Conservation (phyloP, 306 rosid species). For the Leucaena leucocephala region DNA sequence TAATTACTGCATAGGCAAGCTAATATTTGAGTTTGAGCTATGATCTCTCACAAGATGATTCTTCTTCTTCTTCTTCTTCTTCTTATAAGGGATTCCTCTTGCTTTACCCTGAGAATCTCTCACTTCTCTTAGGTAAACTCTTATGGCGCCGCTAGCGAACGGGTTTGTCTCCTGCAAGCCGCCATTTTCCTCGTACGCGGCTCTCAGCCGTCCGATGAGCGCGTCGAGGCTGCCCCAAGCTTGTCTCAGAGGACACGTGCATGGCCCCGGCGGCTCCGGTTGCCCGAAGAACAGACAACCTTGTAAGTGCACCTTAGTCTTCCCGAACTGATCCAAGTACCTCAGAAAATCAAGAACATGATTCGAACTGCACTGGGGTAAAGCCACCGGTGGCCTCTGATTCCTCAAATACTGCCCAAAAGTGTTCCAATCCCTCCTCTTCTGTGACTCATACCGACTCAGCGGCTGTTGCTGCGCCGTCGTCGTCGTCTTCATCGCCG, state of each 20-base stretch:
- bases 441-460: constrained; percentile 82
- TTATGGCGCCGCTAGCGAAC: constrained; percentile 71
- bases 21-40: constrained; percentile 25
- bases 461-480: constrained; percentile 37
- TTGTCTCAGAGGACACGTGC: constrained; percentile 85
- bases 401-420: constrained; percentile 89
- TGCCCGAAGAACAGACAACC: constrained; percentile 79
- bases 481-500: background rate
- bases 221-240: constrained; percentile 95
- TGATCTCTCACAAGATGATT: constrained; percentile 32
- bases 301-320: constrained; percentile 75
- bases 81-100: constrained; percentile 87
- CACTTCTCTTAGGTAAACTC: constrained; percentile 75
- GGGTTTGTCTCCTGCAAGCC: constrained; percentile 87
- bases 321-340: constrained; percentile 82
- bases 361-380: constrained; percentile 73
- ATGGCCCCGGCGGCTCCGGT: constrained; percentile 76
- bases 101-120: constrained; percentile 86
- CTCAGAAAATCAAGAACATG: constrained; percentile 82
- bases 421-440: constrained; percentile 89
- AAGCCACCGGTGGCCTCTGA: constrained; percentile 77
- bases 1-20: constrained; percentile 46
- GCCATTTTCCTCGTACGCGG: constrained; percentile 95
- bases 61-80: constrained; percentile 69
- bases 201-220: constrained; percentile 83